These are phyloP conservation scores for Colletotrichum sidae DNA, from an alignment of 2,329 filamentous ascomycete genomes.

Conservation along the genomic window DNA sequence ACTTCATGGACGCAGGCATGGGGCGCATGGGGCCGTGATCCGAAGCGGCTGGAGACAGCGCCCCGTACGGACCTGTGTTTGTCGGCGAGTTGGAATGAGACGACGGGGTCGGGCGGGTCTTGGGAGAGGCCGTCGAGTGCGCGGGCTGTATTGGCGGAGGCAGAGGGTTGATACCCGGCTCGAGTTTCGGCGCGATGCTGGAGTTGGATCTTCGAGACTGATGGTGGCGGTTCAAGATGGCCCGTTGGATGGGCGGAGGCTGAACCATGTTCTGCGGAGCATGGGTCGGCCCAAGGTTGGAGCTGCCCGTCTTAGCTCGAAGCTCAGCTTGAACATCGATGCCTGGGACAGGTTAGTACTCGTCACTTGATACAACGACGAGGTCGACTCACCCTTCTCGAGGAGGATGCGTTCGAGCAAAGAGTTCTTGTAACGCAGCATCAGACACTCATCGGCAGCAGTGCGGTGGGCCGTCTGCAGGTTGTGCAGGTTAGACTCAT, in stretches of 20 bases:
- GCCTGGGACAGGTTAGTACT: constrained; percentile 60
- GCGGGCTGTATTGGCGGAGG: constrained; percentile 55
- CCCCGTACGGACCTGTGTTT: constrained; percentile 59
- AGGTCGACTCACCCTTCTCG: constrained; percentile 79
- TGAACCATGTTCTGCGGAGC: constrained; percentile 77
- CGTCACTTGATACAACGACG: neutral
- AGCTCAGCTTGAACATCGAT: constrained; percentile 98
- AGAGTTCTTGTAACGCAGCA: constrained; percentile 99
- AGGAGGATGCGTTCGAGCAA: constrained; percentile 93
- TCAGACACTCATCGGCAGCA: constrained; percentile 95
- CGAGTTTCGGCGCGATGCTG: constrained; percentile 80
- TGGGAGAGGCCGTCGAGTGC: constrained; percentile 72
- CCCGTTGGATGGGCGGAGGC: constrained; percentile 81
- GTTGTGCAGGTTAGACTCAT: constrained; percentile 93
- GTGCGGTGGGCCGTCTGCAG: constrained; percentile 94
- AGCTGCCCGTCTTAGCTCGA: constrained; percentile 90
- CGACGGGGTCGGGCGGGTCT: constrained; percentile 83
- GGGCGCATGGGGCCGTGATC: constrained; percentile 61
- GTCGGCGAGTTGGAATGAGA: constrained; percentile 76
- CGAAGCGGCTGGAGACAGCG: constrained; percentile 57
- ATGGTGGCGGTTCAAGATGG: constrained; percentile 85
- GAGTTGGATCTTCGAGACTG: constrained; percentile 78
- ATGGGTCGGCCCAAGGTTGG: constrained; percentile 78
- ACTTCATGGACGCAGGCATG: constrained; percentile 53
- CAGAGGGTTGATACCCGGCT: constrained; percentile 62